phyloP scores from a whole-genome alignment of 352 stramenopile species.

The Globisporangium spinosum region DNA sequence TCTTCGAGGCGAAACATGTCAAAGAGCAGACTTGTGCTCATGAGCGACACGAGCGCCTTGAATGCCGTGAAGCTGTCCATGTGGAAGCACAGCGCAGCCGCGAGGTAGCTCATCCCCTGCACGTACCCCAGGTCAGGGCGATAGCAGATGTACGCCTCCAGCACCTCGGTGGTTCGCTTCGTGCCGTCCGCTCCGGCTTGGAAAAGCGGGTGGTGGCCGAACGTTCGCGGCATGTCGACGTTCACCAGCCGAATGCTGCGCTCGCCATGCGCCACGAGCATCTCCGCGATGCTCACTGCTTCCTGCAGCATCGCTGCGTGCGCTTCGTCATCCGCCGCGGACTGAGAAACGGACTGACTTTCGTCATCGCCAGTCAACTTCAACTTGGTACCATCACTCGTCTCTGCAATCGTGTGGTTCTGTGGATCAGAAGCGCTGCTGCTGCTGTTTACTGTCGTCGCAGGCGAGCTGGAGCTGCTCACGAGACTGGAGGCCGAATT shows the following conservation, averaged over 20 bases:
- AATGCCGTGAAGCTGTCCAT: slow-evolving; percentile 88
- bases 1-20: slow-evolving; percentile 86
- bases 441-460: slow-evolving; percentile 4
- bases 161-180: slow-evolving; percentile 68
- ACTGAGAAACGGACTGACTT: slow-evolving; percentile 3
- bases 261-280: slow-evolving; percentile 75
- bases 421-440: slow-evolving; percentile 10
- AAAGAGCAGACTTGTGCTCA: slow-evolving; percentile 84
- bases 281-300: slow-evolving; percentile 71
- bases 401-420: background rate
- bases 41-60: slow-evolving; percentile 74
- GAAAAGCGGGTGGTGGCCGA: slow-evolving; percentile 79
- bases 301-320: slow-evolving; percentile 46
- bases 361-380: background rate
- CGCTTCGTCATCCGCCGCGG: background rate
- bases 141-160: slow-evolving; percentile 87
- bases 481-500: slow-evolving; percentile 12
- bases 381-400: background rate
- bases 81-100: slow-evolving; percentile 78
- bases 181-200: slow-evolving; percentile 67
- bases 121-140: slow-evolving; percentile 82
- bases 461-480: slow-evolving; percentile 19
- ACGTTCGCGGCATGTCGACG: slow-evolving; percentile 84
- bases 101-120: slow-evolving; percentile 88
- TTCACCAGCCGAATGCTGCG: slow-evolving; percentile 81